phyloP scores from a whole-genome alignment of 371 early-diverging fungal species.

The Phascolomyces articulosus region DNA sequence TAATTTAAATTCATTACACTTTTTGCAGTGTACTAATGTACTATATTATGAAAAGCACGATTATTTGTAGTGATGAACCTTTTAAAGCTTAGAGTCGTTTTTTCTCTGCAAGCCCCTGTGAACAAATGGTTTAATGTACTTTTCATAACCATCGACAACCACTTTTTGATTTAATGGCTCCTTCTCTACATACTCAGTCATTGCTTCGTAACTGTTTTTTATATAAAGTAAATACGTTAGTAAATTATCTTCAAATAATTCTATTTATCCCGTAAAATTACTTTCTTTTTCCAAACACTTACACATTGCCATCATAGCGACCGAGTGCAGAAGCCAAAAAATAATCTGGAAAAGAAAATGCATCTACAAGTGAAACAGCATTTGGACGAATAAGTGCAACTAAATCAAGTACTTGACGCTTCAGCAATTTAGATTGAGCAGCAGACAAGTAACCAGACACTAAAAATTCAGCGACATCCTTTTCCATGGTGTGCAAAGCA shows the following conservation, averaged over 20 bases:
- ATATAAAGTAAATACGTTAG: no score
- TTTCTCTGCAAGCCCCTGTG: slow-evolving; percentile 19
- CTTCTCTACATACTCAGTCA: slow-evolving; percentile 48
- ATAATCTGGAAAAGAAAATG: slow-evolving; percentile 78
- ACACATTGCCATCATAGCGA: no score
- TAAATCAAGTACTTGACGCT: slow-evolving; percentile 48
- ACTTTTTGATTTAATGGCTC: slow-evolving; percentile 70
- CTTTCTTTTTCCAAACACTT: no score
- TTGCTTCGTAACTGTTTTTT: not conserved
- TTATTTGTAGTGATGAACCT: no score
- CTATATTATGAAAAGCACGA: no score
- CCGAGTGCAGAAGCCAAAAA: slow-evolving; percentile 46
- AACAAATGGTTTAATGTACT: slow-evolving; percentile 57
- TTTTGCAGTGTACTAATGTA: no score
- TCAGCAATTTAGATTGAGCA: slow-evolving; percentile 55
- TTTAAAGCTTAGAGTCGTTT: not conserved
- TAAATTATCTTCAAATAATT: slow-evolving; percentile 22
- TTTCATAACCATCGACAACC: slow-evolving; percentile 60
- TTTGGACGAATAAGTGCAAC: slow-evolving; percentile 68
- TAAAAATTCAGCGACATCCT: slow-evolving; percentile 68
- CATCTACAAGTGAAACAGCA: slow-evolving; percentile 75
- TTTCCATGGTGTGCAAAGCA: slow-evolving; percentile 68
- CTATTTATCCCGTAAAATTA: slow-evolving; percentile 72
- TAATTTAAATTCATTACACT: no score
- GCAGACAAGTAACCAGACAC: slow-evolving; percentile 50